Conservation (phyloP, 1,284 basidiomycete genomes). For the Tilletia setariae region DNA sequence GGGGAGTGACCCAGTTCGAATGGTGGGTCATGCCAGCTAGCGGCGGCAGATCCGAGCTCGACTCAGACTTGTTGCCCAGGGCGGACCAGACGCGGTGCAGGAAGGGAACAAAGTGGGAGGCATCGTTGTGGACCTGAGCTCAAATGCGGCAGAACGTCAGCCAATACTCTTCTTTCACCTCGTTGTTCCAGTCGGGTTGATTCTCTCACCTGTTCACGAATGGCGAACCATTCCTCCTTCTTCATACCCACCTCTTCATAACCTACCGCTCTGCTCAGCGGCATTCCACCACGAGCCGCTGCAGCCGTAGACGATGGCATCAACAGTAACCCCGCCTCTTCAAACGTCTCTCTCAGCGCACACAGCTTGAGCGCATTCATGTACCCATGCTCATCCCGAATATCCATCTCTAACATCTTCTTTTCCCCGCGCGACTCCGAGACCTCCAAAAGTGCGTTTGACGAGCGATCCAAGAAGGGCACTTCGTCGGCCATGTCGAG, state of each 20-base stretch:
- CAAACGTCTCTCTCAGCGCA: constrained; percentile 45
- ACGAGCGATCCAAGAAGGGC: not conserved
- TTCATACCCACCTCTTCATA: constrained; percentile 38
- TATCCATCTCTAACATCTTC: constrained; percentile 21
- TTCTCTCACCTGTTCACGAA: constrained; percentile 28
- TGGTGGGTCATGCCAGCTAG: constrained; percentile 38
- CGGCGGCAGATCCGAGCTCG: constrained; percentile 14
- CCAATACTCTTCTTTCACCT: no score
- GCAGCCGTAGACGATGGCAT: constrained; percentile 26
- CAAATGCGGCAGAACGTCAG: not conserved
- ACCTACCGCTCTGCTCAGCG: constrained; percentile 38
- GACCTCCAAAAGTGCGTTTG: not conserved
- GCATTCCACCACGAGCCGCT: constrained; percentile 19
- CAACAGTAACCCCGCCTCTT: constrained; percentile 44
- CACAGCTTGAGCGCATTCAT: constrained; percentile 39
- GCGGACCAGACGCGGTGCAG: constrained; percentile 26
- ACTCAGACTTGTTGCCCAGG: not conserved
- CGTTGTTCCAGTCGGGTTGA: not conserved
- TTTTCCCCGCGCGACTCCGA: not conserved
- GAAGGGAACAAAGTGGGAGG: constrained; percentile 37
- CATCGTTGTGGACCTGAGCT: constrained; percentile 40
- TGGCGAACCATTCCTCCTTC: constrained; percentile 34
- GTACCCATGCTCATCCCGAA: constrained; percentile 22
- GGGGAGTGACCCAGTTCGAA: constrained; percentile 47
- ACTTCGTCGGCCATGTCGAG: constrained; percentile 40